phyloP scores from a whole-genome alignment of 495 filamentous ascomycete species.

The Aspergillus sclerotiicarbonarius region DNA sequence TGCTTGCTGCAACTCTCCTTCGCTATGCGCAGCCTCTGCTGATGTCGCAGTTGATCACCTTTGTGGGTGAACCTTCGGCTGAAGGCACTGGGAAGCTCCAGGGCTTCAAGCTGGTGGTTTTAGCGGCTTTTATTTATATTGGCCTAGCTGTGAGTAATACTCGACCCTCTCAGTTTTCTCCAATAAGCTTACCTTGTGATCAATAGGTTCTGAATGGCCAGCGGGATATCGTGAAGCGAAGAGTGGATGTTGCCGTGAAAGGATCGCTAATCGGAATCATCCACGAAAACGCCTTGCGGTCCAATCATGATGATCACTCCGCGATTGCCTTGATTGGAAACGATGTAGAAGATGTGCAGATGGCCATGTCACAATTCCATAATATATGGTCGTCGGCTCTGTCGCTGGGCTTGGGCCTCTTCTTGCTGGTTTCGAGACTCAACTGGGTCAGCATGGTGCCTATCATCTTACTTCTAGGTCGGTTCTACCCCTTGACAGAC shows the following conservation, averaged over 20 bases:
- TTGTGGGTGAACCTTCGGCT: neutral
- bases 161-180: neutral
- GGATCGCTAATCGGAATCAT: neutral
- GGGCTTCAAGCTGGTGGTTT: neutral
- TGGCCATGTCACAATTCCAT: neutral
- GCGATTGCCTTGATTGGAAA: neutral
- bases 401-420: neutral
- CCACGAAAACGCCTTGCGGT: neutral
- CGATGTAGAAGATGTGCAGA: neutral
- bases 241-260: neutral
- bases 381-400: neutral
- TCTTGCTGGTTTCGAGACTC: neutral
- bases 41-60: neutral
- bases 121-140: neutral
- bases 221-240: neutral
- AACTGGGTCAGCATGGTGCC: neutral
- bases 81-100: neutral
- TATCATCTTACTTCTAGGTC: neutral
- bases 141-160: neutral
- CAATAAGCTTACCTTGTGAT: neutral
- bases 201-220: neutral
- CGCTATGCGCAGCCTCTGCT: neutral
- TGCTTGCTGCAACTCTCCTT: neutral
- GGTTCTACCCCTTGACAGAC: neutral
- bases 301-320: neutral